phyloP scores from a whole-genome alignment of 331 rosid genomes.

The Saraca asoca region DNA sequence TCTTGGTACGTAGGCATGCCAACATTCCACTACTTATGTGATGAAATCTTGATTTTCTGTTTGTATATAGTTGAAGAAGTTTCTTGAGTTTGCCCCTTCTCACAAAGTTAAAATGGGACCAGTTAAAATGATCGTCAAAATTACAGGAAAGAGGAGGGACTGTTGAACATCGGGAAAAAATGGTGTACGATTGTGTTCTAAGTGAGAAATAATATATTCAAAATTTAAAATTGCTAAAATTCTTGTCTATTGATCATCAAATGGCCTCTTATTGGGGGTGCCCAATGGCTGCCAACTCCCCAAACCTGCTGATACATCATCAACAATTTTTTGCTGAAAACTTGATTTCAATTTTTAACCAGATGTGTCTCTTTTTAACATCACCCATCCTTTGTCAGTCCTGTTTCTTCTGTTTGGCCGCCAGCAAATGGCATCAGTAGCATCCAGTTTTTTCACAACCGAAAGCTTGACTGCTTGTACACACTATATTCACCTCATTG shows the following conservation, averaged over 20 bases:
- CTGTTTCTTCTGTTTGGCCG: too few relatives aligned
- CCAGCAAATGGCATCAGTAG: too few relatives aligned
- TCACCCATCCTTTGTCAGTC: too few relatives aligned
- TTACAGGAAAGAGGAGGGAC: slow-evolving; percentile 24
- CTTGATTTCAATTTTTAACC: too few relatives aligned
- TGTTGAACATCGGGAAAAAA: slow-evolving; percentile 25
- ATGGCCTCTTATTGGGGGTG: too few relatives aligned
- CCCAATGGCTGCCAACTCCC: too few relatives aligned
- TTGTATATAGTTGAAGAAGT: background rate
- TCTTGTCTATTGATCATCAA: background rate
- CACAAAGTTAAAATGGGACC: slow-evolving; percentile 15
- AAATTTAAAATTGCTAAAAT: slow-evolving; percentile 5
- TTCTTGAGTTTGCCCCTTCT: background rate
- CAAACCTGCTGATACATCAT: too few relatives aligned
- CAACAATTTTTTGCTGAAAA: too few relatives aligned
- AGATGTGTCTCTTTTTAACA: too few relatives aligned
- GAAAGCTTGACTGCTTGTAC: too few relatives aligned
- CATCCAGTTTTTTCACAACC: too few relatives aligned
- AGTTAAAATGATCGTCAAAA: slow-evolving; percentile 16
- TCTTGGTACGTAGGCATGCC: background rate
- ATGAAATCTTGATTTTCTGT: slow-evolving; percentile 17
- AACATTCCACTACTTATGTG: slow-evolving; percentile 16
- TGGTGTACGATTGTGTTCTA: slow-evolving; percentile 10
- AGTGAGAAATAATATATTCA: slow-evolving; percentile 2
- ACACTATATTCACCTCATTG: too few relatives aligned